Base-by-base conservation (phyloP, 257 asterid species). In the Jacaranda copaia region DNA sequence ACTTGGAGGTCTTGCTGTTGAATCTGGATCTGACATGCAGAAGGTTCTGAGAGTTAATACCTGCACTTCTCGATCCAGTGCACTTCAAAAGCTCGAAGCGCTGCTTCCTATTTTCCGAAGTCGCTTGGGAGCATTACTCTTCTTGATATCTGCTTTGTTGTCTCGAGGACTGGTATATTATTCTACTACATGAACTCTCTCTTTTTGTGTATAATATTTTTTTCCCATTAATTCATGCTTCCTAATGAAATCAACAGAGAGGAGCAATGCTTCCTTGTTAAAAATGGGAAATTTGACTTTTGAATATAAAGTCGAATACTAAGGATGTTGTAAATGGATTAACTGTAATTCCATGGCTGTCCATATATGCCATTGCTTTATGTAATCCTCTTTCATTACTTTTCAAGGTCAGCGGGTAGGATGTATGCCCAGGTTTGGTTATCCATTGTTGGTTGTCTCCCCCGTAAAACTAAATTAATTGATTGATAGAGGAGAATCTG, bases 121-220 rank as follows among this genome's bases (percentile, higher is more conserved):
- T 72, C 94, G 96, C 73, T 80, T 91, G 92, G 96, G 96, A 79
- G 94, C 94, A 64, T 70, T 91, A 80, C 83, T 91, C 35, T 91
- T 89, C 81, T 75, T 91, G 39, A 89, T 91, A 81, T 87, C 96
- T 58, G 90, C 96, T 70, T 81, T 91, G 77, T 85, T 91, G 42
- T 89, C 96, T 71, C 91, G 94, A 19, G 93, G 96, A 82, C 77
- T 87, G 91, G 96, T 89, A 83, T 68, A 80, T 71, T 77, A 13
- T 51, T 77, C 20, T 76, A 43, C 76, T 68, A 39, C 38, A 9
- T 16, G 14, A 35, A 12, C 40, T 9, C 40, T 15, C 12, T 70
- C 68, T 12, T 14, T 61, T 36, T 4, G 10, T 36, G 5, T 61
- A 1, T n/a, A 16, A 14, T 40, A 8, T 64, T 36, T 25, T 48